Base-by-base conservation (phyloP, 108 stramenopile species). In the Cyclotella choctawhatcheeana region DNA sequence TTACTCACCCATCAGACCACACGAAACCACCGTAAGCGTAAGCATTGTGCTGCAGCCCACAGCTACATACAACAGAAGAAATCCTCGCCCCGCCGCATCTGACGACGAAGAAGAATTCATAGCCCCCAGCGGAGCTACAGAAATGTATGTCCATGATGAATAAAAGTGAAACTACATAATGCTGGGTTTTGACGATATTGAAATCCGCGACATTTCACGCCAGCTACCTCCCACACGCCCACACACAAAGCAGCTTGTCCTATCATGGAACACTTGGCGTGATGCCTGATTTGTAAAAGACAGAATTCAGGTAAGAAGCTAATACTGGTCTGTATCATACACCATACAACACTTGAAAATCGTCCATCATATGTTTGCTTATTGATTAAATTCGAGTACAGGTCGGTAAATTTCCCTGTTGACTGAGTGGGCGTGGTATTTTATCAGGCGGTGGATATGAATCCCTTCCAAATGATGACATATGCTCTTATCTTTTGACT, bases 361-460 rank as follows among this genome's bases (percentile, higher is more conserved):
- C n/a, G n/a, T n/a, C n/a, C n/a, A n/a, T 99, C 82, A 99, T 99
- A 82, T 97, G 99, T 85, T 86, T 99, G 70, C 83, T 98, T 69
- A 99, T 98, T 40, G 99, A 99, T 83, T 97, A 99, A 89, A 99
- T 99, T 90, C 99, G 98, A 76, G 85, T 99, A 56, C 99, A 99
- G 88, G 97, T 99, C 98, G 99, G 63, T 98, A 99, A 85, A 98
- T 99, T 90, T 99, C 98, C 64, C 99, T 74, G 98, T 99, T 18
- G 99, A 98, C 51, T 97, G 98, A 58, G 99, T 98, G 10, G 99
- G 99, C 85, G 98, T 99, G 18, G 99, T 99, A 55, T 92, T 98
- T 78, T 93, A 98, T 85, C 99, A 99, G 91, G 99, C 99, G 62
- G 99, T 99, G 45, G 99, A 99, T 86, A 96, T 99, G 90, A 94